phyloP scores from a whole-genome alignment of 805 yeast genomes.

The Spathaspora arborariae region DNA sequence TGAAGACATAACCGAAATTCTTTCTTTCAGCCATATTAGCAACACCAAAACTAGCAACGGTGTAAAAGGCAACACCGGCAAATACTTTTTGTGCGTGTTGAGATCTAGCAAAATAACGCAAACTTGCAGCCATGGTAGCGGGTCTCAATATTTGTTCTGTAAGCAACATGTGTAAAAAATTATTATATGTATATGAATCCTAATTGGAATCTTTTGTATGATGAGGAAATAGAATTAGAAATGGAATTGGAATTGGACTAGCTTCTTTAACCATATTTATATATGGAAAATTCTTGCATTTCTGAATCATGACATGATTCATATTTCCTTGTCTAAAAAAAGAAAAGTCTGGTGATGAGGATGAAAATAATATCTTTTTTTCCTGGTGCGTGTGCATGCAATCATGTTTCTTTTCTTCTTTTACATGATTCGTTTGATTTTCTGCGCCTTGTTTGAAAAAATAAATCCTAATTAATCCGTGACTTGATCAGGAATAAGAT shows the following conservation, averaged over 20 bases:
- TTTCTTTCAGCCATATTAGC: conserved; percentile 29
- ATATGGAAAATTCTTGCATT: neutral
- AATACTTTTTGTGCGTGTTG: conserved; percentile 6
- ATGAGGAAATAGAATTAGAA: neutral
- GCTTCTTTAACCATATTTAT: neutral
- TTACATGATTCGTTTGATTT: too few species aligned
- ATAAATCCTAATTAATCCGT: neutral
- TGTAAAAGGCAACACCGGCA: conserved; percentile 10
- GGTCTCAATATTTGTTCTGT: conserved; percentile 1
- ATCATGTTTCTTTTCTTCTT: neutral
- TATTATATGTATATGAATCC: neutral
- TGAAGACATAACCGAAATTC: conserved; percentile 25
- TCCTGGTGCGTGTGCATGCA: neutral
- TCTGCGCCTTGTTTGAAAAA: too few species aligned
- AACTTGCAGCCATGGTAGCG: conserved; percentile 2
- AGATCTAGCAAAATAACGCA: conserved; percentile 1
- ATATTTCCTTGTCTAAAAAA: neutral
- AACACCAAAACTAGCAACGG: conserved; percentile 23
- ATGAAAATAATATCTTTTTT: neutral
- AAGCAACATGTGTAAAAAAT: conserved; percentile 1
- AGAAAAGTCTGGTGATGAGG: neutral
- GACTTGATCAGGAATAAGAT: neutral
- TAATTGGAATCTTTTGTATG: neutral
- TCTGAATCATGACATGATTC: neutral
- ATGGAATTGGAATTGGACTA: neutral